Conservation (phyloP, 2,329 filamentous ascomycete genomes). For the Metarhizium anisopliae region DNA sequence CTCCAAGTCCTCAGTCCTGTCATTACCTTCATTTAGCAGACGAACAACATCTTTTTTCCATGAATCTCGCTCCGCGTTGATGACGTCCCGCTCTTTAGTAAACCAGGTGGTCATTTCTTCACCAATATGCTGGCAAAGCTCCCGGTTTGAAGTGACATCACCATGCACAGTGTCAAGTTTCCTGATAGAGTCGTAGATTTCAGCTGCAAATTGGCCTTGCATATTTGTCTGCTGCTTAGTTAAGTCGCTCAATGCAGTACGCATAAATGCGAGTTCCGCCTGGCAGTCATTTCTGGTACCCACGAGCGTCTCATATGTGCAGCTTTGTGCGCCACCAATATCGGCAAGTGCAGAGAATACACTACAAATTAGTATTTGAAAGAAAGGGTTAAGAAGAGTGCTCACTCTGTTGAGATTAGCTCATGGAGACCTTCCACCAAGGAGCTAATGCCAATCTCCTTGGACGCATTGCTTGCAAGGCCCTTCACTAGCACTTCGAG, state of each 20-base stretch:
- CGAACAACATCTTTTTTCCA: slow-evolving; percentile 2
- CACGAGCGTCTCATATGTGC: slow-evolving; percentile 2
- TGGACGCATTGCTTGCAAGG: background rate
- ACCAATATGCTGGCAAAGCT: background rate
- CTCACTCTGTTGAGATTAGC: slow-evolving; percentile 3
- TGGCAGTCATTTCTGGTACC: slow-evolving; percentile 3
- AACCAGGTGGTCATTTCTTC: slow-evolving; percentile 1
- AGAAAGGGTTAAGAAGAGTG: background rate
- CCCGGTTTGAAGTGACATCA: background rate
- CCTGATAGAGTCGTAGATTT: background rate
- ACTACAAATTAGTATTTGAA: background rate
- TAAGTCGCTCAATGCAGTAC: slow-evolving; percentile 3
- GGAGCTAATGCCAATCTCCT: background rate
- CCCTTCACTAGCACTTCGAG: slow-evolving; percentile 2
- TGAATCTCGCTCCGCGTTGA: slow-evolving; percentile 1
- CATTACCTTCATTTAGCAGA: background rate
- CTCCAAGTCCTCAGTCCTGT: slow-evolving; percentile 2
- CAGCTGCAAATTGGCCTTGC: slow-evolving; percentile 4
- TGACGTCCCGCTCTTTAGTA: background rate
- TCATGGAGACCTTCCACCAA: slow-evolving; percentile 3
- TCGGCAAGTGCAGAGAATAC: slow-evolving; percentile 2
- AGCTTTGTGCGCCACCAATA: slow-evolving; percentile 2
- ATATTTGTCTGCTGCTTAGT: slow-evolving; percentile 6
- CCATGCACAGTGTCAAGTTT: background rate
- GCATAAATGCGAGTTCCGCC: slow-evolving; percentile 1